A percentile compares a stretch with the other conserved stretches of the same genome.
Conservation (phyloP, 805 yeast genomes). For the Wickerhamiella occidentalis region DNA sequence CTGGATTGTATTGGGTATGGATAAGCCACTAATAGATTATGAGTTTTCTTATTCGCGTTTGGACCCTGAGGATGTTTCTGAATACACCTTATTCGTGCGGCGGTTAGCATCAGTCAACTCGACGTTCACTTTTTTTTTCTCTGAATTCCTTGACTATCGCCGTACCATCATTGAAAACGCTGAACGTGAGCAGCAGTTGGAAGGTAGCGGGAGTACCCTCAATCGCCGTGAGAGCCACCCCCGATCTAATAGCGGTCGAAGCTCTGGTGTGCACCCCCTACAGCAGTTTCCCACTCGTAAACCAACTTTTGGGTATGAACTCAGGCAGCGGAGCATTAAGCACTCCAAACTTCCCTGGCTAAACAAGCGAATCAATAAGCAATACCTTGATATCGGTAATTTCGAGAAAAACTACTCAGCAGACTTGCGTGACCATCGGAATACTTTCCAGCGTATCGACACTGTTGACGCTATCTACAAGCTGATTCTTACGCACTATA, state of each 20-base stretch:
- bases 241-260: neutral
- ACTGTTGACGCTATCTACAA: conserved; percentile 13
- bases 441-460: neutral
- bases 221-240: neutral
- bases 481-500: conserved; percentile 12
- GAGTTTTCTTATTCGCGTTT: conserved; percentile 23
- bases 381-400: conserved; percentile 1
- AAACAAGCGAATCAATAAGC: neutral
- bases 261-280: neutral
- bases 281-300: neutral
- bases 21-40: conserved; percentile 15
- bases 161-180: conserved; percentile 8
- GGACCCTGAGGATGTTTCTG: conserved; percentile 22
- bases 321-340: neutral
- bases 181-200: neutral
- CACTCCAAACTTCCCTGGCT: neutral
- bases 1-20: conserved; percentile 16
- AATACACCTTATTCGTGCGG: conserved; percentile 19
- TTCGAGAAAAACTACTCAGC: neutral
- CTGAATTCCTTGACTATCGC: conserved; percentile 9
- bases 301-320: neutral
- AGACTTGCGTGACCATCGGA: neutral
- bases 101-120: conserved; percentile 19
- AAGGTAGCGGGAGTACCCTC: neutral
- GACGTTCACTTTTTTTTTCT: conserved; percentile 20